Evolutionary conservation across 345 rosid genomes (phyloP), one percentile per base, ranked within the genome.

Genomic region (Eucalyptus globulus): DNA sequence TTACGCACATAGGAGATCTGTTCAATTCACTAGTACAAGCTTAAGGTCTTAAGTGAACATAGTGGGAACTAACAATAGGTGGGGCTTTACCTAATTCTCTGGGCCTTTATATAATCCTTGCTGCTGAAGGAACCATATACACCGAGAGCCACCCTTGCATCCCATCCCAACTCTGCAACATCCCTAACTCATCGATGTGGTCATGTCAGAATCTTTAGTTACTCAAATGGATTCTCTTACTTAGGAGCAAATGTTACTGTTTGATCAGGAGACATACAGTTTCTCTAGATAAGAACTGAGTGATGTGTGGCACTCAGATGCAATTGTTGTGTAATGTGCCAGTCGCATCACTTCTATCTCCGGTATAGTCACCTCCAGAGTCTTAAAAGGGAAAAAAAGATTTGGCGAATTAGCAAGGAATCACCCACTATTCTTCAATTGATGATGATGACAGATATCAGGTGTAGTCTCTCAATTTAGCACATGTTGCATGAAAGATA

Each of bases 311-410:
- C 95, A 93, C 89, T 96, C 98, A 1, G 97, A 92, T 67, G 94
- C 98, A 83, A 95, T 94, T 14, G 98, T 96, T 85, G 90, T 3
- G 76, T 96, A 96, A 90, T 96, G 98, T 29, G 98, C 98, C n/a
- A 96, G 91, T 17, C 97, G 93, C 98, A 96, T 96, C 43, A 91
- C 92, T 89, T 96, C 97, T 89, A 96, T 94, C 22, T 94, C 97
- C 24, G 98, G 98, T 93, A 96, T 91, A 1, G 96, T 94, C 87
- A 96, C 96, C 89, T 95, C 94, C 87, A 94, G 90, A 47, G 92
- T 93, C 98, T 95, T 60, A 29, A 69, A 88, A 45, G 90, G 54
- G 72, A 88, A 9, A 88, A 88, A 31, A 21, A 21, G 13, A 26
- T 50, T 7, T 31, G 24, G 37, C 27, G 49, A 14, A 45, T 91